Base-by-base conservation (phyloP, 2,329 filamentous ascomycete genomes). In the Colletotrichum destructivum region DNA sequence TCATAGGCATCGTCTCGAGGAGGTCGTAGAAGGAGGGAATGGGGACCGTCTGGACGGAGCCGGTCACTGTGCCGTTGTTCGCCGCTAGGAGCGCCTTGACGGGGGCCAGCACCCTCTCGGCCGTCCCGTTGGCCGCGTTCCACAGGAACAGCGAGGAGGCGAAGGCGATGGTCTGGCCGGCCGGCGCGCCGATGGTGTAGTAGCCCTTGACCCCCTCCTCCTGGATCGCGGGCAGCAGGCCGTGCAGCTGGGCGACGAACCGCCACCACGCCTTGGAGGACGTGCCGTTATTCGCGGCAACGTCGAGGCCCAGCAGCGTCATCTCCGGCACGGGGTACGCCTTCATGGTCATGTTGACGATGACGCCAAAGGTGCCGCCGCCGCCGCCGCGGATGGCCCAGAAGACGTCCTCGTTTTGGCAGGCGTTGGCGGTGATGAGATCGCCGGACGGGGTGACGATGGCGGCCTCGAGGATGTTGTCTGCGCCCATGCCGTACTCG, bases 331-430 rank as follows among this genome's bases (percentile, higher is more conserved):
- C 5, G 5, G 26, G 26, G 26, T 31, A 31, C 26, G 26, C 26
- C 26, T 31, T 31, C 26, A 31, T 31, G 26, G 26, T 31, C 26
- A 31, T 31, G 26, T 31, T 31, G 26, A 31, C 26, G 26, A 31
- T 31, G 26, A 31, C 26, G 5, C 26, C 26, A 31, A 31, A 31
- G 26, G 26, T 31, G 26, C 26, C 26, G 26, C 26, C 26, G 26
- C 26, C 23, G 23, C 23, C 23, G 23, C 23, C 23, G 23, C 23
- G 79, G 4, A 88, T 77, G 7, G 87, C 87, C 87, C 87, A 90
- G 77, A 86, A 88, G 1, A 89, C 78, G 61, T 90, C 87, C 0
- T 79, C 67, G 70, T 89, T 84, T 21, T 84, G 73, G 2, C 79
- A 78, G 2, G 76, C 80, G 38, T 82, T 84, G 4, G 86, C 87